Evolutionary conservation across 768 basidiomycete species (phyloP), one percentile per base, ranked within the genome.

Genomic region (Neoboletus brunneissimus): DNA sequence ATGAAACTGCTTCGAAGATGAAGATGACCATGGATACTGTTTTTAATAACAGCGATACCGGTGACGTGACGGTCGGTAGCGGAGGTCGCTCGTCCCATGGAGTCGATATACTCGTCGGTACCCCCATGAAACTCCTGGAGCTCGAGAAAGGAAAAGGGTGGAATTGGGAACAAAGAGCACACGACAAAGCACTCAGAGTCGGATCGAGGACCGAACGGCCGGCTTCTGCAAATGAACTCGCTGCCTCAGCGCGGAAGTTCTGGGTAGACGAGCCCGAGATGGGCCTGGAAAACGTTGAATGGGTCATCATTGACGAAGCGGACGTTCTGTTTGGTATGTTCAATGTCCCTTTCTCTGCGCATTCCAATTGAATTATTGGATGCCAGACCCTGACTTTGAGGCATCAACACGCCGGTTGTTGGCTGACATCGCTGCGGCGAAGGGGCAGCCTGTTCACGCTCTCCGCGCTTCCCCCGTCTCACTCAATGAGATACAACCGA

Each of bases 251-350:
- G 40, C 66, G 66, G 22, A 68, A 70, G 71, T 81, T 59, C 58
- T 76, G 70, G 77, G 78, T 62, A 62, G 77, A 77, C 22, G 74
- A 79, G 45, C 79, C 83, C 5, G 78, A 85, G 64, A 79, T 91
- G 73, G 79, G 84, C 2, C 72, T 93, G 23, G 79, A 78, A 50
- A 80, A 83, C 48, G 75, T 95, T 1, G 91, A 96, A 64, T 96
- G 92, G 92, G 87, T 96, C 7, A 78, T 95, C 4, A 76, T 96
- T 1, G 94, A 97, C 58, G 94, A 97, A 67, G 94, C 94, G 0
- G 94, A 96, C 67, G 84, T 97, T 48, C 75, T 95, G 13, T 87
- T 96, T 51, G 91, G 94, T 91, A 60, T 48, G 81, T 71, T 43
- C 10, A 3, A 32, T 32, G 12, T 23, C 20, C 22, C 7, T 37